phyloP scores from a whole-genome alignment of 495 filamentous ascomycete genomes.

The Baudoinia panamericana region DNA sequence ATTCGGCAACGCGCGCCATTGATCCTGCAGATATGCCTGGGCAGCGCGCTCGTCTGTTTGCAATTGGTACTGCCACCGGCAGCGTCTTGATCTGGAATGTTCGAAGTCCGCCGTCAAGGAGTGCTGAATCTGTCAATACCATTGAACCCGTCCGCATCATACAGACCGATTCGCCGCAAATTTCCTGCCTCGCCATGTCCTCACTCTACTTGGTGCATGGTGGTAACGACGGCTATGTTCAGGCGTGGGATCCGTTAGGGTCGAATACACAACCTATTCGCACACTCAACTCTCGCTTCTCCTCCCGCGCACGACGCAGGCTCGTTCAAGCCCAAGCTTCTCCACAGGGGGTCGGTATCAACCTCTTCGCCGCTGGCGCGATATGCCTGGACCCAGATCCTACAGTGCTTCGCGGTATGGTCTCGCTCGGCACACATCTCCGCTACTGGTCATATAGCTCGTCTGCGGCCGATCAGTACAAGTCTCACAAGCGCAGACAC shows the following conservation, averaged over 20 bases:
- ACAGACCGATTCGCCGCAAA: constrained; percentile 78
- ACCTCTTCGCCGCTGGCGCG: constrained; percentile 71
- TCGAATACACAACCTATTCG: constrained; percentile 68
- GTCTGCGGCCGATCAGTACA: constrained; percentile 46
- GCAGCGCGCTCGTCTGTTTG: constrained; percentile 67
- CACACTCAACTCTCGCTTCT: constrained; percentile 80
- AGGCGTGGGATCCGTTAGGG: constrained; percentile 89
- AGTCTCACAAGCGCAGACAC: constrained; percentile 47
- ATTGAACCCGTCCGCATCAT: constrained; percentile 63
- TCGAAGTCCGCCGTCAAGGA: constrained; percentile 45
- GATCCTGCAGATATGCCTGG: constrained; percentile 54
- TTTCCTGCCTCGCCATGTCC: constrained; percentile 74
- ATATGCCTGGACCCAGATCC: constrained; percentile 82
- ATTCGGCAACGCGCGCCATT: constrained; percentile 36
- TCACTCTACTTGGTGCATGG: constrained; percentile 84
- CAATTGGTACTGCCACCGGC: constrained; percentile 69
- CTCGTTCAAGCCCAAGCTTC: constrained; percentile 60
- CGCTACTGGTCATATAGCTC: constrained; percentile 93
- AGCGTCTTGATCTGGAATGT: constrained; percentile 74
- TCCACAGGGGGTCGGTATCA: constrained; percentile 51
- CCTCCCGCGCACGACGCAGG: constrained; percentile 61
- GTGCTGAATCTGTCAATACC: constrained; percentile 38
- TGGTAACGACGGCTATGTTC: constrained; percentile 87
- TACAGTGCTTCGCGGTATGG: constrained; percentile 77
- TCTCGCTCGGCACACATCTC: constrained; percentile 73